A percentile compares a stretch with the other conserved stretches of the same genome.
phyloP scores from a whole-genome alignment of 768 basidiomycete species.

The Rhizopogon vinicolor region DNA sequence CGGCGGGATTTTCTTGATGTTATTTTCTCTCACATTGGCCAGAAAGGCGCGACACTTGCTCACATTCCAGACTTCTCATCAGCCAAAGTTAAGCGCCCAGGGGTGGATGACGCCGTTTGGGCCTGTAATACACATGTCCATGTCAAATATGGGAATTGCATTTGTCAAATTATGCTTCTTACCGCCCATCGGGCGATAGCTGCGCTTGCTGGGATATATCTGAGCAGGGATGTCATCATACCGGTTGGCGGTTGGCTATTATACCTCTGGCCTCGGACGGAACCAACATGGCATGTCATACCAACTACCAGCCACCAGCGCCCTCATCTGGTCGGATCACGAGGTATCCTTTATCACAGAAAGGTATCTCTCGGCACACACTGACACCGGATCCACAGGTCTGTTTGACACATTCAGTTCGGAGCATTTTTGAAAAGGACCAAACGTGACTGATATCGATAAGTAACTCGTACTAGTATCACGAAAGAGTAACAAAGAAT shows the following conservation, averaged over 20 bases:
- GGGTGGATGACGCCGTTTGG: too few relatives aligned
- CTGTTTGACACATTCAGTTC: background rate
- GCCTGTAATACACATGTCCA: background rate
- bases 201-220: background rate
- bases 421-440: background rate
- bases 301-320: too few relatives aligned
- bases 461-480: background rate
- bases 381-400: background rate
- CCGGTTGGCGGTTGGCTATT: background rate
- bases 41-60: background rate
- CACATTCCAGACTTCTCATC: background rate
- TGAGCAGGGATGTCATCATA: background rate
- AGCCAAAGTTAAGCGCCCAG: too few relatives aligned
- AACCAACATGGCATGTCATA: background rate
- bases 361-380: background rate
- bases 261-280: background rate
- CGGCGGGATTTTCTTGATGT: slow-evolving; percentile 16
- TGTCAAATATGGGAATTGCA: background rate
- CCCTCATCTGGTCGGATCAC: background rate
- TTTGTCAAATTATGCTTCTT: background rate
- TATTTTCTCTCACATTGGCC: slow-evolving; percentile 2
- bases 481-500: background rate
- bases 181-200: background rate
- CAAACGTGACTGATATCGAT: background rate
- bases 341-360: background rate